Evolutionary conservation across 768 basidiomycete genomes (phyloP).

Genomic region (Rhodotorula toruloides): DNA sequence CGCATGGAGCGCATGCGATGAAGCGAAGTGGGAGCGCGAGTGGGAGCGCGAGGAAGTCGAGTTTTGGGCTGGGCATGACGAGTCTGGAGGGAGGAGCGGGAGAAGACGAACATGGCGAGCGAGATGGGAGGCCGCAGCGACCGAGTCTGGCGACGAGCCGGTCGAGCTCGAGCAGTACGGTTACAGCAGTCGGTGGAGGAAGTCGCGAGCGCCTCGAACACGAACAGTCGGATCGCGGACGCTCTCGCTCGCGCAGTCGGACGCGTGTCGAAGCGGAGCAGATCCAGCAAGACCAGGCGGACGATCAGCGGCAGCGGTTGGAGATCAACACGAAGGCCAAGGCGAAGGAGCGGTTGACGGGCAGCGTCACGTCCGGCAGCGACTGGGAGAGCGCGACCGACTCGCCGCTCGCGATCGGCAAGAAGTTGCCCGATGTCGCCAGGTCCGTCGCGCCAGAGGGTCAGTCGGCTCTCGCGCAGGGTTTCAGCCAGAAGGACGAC

Average conservation of each 20-base stretch:
- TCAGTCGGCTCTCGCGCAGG: slow-evolving; percentile 4
- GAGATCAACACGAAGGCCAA: neutral
- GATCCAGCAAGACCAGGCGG: neutral
- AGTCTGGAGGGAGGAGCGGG: slow-evolving; percentile 4
- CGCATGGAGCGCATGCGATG: slow-evolving; percentile 10
- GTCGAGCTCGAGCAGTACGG: slow-evolving; percentile 23
- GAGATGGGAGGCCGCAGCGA: neutral
- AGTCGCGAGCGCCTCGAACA: neutral
- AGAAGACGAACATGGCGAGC: neutral
- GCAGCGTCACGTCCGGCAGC: slow-evolving; percentile 13
- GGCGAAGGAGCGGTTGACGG: slow-evolving; percentile 1
- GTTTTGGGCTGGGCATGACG: slow-evolving; percentile 35
- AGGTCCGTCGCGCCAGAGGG: slow-evolving; percentile 1
- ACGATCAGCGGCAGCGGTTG: neutral
- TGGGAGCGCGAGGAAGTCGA: slow-evolving; percentile 5
- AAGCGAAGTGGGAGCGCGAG: slow-evolving; percentile 14
- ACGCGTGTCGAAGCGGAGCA: neutral
- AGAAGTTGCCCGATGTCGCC: slow-evolving; percentile 19
- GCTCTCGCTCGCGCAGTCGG: neutral
- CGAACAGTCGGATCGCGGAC: neutral
- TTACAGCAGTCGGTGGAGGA: slow-evolving; percentile 18
- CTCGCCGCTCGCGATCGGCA: slow-evolving; percentile 24
- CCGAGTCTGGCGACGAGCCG: slow-evolving; percentile 1
- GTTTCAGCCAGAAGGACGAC: too few species aligned
- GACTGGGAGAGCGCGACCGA: slow-evolving; percentile 38